Base-by-base conservation (phyloP, 768 basidiomycete genomes). In the Crepidotus variabilis region DNA sequence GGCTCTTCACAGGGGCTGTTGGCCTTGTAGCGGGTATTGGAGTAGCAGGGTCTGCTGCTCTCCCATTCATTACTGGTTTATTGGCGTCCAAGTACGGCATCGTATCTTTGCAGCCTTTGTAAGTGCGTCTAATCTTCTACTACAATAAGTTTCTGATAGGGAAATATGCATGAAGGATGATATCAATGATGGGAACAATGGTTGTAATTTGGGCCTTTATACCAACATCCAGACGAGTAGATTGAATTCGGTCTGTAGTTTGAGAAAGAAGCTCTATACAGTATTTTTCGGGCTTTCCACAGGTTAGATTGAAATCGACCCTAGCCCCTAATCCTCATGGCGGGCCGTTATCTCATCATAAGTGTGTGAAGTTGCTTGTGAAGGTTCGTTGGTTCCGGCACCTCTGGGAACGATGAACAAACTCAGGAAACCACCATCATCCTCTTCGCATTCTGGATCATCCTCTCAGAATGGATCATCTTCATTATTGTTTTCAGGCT, bases 1-100 rank as follows among this genome's bases (percentile, higher is more conserved):
- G 85, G 78, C 72, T 94, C 8, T 76, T 90, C 45, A 79, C 76
- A 45, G 82, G 78, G 20, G 75, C 79, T 8, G 80, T 87, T 22
- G 85, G 85, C 10, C 84, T 83, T 77, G 82, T 86, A 35, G 78
- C 83, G 6, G 82, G 80, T 3, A 75, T 83, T 23, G 88, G 89
- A 0, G 82, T 85, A 62, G 82, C 85, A 0, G 90, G 89, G 13
- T 82, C 82, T 43, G 88, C 89, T 0, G 62, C 85, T 5, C 64
- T 91, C 4, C 88, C 90, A 0, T 90, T 92, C 59, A 76, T 88
- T 53, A 86, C 86, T 0, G 88, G 89, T 28, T 75, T 83, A 2
- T 73, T 92, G 16, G 83, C 88, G 11, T 76, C 77, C 23, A 83
- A 78, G 58, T 79, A 81, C 43, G 88, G 79, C 0, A 87, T 88